These are phyloP conservation scores for Coix lacrymajobi DNA, from an alignment of 176 grass and related monocot species.

Conservation along the genomic window DNA sequence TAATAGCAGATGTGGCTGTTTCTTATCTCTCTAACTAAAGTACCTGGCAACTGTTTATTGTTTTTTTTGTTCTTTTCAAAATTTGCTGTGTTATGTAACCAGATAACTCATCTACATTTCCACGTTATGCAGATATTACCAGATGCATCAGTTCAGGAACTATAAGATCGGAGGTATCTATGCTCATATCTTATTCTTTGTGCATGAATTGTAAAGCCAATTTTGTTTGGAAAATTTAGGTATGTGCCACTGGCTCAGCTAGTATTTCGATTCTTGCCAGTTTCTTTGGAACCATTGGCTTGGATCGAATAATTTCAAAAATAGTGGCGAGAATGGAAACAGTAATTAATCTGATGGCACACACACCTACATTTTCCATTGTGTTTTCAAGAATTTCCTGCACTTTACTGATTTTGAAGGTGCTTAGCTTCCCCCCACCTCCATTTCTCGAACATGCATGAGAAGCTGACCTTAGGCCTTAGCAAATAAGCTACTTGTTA, in stretches of 20 bases:
- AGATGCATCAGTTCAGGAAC: slow-evolving; percentile 59
- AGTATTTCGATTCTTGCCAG: background rate
- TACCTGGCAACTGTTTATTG: background rate
- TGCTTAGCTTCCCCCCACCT: background rate
- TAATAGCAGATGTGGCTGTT: background rate
- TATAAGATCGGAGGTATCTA: slow-evolving; percentile 68
- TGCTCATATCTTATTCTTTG: slow-evolving; percentile 16
- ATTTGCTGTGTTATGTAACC: background rate
- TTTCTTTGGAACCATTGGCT: background rate
- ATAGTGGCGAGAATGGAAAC: background rate
- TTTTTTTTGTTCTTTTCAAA: background rate
- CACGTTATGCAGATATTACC: slow-evolving; percentile 71
- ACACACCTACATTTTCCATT: background rate
- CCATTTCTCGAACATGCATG: background rate
- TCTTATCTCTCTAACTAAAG: background rate
- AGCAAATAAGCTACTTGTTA: slow-evolving; percentile 6
- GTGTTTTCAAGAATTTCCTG: background rate
- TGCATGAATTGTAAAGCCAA: slow-evolving; percentile 4
- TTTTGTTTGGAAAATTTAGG: background rate
- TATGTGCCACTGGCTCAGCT: background rate
- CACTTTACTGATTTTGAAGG: background rate
- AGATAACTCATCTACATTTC: background rate
- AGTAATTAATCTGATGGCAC: background rate
- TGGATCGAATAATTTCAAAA: background rate
- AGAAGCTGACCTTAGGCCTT: background rate